Conservation (phyloP, 139 green algal species). For the Bryopsis sp. region DNA sequence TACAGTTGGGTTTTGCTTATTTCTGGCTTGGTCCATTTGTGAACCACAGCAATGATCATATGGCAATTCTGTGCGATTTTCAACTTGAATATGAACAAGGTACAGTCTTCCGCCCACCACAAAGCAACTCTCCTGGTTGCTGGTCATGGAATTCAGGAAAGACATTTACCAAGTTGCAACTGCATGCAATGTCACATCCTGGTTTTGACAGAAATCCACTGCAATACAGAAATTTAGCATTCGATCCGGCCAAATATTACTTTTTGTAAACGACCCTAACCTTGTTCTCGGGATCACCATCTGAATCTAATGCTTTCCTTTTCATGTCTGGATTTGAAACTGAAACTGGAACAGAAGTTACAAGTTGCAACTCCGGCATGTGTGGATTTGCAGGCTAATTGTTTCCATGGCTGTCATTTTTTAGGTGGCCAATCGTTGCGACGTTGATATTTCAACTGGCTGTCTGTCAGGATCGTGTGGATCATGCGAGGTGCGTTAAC, state of each 20-base stretch:
- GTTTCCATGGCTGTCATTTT: neutral
- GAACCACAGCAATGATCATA: neutral
- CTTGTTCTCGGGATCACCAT: neutral
- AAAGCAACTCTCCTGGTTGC: neutral
- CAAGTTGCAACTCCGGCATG: neutral
- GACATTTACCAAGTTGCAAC: too few species aligned
- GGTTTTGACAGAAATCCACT: too few species aligned
- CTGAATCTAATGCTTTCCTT: neutral
- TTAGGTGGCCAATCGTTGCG: slow-evolving; percentile 10
- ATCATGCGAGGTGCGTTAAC: slow-evolving; percentile 11
- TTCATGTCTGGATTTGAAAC: neutral
- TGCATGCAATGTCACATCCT: too few species aligned
- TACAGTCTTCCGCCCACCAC: neutral
- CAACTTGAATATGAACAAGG: neutral
- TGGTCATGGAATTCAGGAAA: too few species aligned
- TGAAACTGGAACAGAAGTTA: neutral
- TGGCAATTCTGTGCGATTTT: neutral
- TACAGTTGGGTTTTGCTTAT: neutral
- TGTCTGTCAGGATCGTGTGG: slow-evolving; percentile 16
- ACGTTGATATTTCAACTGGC: slow-evolving; percentile 15
- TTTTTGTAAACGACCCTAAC: neutral
- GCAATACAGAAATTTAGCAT: too few species aligned
- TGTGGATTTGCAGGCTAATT: neutral
- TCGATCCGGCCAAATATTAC: too few species aligned
- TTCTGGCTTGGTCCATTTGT: neutral